These are phyloP conservation scores for Calonectria hongkongensis DNA, from an alignment of 2,329 filamentous ascomycete genomes.

Conservation along the genomic window DNA sequence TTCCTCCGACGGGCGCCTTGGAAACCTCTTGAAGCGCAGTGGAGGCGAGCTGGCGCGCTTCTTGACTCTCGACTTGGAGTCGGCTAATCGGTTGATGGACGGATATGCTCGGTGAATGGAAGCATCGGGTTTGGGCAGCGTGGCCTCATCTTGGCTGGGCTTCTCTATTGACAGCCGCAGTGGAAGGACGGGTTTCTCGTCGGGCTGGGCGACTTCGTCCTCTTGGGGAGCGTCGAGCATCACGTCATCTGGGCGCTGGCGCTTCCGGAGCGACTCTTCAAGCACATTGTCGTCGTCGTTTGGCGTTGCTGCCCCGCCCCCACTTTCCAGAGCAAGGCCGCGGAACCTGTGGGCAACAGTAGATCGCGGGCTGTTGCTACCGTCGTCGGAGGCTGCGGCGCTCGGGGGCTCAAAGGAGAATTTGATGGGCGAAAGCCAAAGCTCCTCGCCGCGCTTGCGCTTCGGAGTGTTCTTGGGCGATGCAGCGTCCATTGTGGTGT, in stretches of 20 bases:
- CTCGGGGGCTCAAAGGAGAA: constrained; percentile 68
- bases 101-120: constrained; percentile 60
- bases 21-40: constrained; percentile 54
- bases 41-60: constrained; percentile 64
- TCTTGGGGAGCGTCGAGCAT: constrained; percentile 55
- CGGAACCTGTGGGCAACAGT: constrained; percentile 72
- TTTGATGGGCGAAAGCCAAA: constrained; percentile 58
- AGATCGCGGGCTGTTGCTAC: constrained; percentile 71
- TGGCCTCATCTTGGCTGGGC: constrained; percentile 32
- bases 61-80: constrained; percentile 61
- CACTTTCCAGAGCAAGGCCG: constrained; percentile 68
- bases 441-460: constrained; percentile 66
- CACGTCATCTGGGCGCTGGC: constrained; percentile 58
- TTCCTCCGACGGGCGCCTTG: constrained; percentile 42
- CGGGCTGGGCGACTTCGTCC: constrained; percentile 34
- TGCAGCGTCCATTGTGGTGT: constrained; percentile 50
- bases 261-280: constrained; percentile 61
- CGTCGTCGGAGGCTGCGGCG: constrained; percentile 63
- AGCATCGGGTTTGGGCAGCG: constrained; percentile 42
- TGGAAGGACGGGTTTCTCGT: constrained; percentile 37
- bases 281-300: constrained; percentile 56
- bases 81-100: constrained; percentile 62
- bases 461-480: constrained; percentile 63
- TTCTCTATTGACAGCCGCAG: constrained; percentile 27
- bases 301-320: constrained; percentile 65